Percentiles rank a stretch among this genome's conserved stretches.
These are phyloP conservation scores for Globisporangium sylvaticum DNA, from an alignment of 352 stramenopile genomes.

Conservation along the genomic window DNA sequence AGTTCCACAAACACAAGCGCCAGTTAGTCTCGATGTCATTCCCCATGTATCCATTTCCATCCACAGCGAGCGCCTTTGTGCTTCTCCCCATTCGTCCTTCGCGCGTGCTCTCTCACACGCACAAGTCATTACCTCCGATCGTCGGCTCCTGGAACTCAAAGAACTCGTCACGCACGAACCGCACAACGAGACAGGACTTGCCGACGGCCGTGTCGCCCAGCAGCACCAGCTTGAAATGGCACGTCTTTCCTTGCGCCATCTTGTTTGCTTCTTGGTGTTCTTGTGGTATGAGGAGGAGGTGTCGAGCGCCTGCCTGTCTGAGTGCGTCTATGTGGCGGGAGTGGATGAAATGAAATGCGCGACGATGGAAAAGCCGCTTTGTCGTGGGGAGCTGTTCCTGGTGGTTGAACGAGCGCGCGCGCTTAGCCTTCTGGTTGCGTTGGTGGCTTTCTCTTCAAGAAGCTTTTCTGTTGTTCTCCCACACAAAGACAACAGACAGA, in stretches of 20 bases:
- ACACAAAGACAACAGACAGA: conserved; percentile 1
- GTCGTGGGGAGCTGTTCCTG: not conserved
- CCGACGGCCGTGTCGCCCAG: conserved; percentile 99
- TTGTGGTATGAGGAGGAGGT: not conserved
- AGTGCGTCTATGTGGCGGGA: not conserved
- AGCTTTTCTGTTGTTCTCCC: conserved; percentile 15
- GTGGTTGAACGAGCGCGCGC: not conserved
- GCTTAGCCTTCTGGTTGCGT: conserved; percentile 12
- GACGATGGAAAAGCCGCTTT: not conserved
- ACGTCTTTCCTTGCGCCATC: conserved; percentile 85
- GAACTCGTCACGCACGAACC: conserved; percentile 99
- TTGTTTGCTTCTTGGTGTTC: conserved; percentile 6
- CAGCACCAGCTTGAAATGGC: conserved; percentile 99
- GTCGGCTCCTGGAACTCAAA: conserved; percentile 99
- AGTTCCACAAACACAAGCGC: conserved; percentile 4
- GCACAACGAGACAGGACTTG: conserved; percentile 99
- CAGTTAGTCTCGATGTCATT: not conserved
- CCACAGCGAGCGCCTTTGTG: not conserved
- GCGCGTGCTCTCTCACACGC: not conserved
- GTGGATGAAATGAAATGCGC: not conserved
- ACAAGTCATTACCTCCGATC: conserved; percentile 77
- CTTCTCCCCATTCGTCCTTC: not conserved
- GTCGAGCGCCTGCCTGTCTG: not conserved
- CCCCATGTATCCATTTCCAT: not conserved
- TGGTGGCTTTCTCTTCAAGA: conserved; percentile 16